Evolutionary conservation across 2,329 filamentous ascomycete genomes (phyloP).

Genomic region (Sarocladium oryzae): DNA sequence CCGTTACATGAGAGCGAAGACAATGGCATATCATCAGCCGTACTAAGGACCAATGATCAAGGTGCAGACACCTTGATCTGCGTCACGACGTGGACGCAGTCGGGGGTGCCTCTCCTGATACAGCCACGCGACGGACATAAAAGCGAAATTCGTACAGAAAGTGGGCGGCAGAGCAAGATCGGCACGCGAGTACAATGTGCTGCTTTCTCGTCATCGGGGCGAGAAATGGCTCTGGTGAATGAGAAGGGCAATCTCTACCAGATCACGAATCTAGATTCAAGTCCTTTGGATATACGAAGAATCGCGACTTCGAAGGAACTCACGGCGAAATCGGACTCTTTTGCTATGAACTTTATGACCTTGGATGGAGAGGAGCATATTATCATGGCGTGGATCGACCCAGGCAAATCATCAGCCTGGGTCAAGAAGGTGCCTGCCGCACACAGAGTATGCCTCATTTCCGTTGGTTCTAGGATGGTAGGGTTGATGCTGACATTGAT

Average conservation of each 20-base stretch:
- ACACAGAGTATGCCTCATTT: slow-evolving; percentile 9
- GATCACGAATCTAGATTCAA: slow-evolving; percentile 31
- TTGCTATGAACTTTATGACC: slow-evolving; percentile 31
- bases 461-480: background rate
- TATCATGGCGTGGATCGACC: slow-evolving; percentile 33
- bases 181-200: slow-evolving; percentile 32
- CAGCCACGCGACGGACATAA: slow-evolving; percentile 30
- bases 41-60: slow-evolving; percentile 24
- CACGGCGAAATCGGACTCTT: slow-evolving; percentile 29
- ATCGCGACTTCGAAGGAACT: slow-evolving; percentile 29
- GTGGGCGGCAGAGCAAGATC: slow-evolving; percentile 23
- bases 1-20: slow-evolving; percentile 35
- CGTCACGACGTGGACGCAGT: slow-evolving; percentile 36
- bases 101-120: slow-evolving; percentile 30
- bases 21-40: slow-evolving; percentile 29
- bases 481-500: background rate
- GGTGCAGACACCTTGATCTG: slow-evolving; percentile 30
- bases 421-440: slow-evolving; percentile 23
- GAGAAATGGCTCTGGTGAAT: slow-evolving; percentile 33
- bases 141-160: slow-evolving; percentile 26
- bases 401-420: slow-evolving; percentile 24
- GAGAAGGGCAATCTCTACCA: slow-evolving; percentile 33
- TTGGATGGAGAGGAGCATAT: slow-evolving; percentile 30
- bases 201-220: slow-evolving; percentile 30
- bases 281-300: slow-evolving; percentile 28